Evolutionary conservation across 257 asterid species (phyloP).

Genomic region (Ilex aquifolium): DNA sequence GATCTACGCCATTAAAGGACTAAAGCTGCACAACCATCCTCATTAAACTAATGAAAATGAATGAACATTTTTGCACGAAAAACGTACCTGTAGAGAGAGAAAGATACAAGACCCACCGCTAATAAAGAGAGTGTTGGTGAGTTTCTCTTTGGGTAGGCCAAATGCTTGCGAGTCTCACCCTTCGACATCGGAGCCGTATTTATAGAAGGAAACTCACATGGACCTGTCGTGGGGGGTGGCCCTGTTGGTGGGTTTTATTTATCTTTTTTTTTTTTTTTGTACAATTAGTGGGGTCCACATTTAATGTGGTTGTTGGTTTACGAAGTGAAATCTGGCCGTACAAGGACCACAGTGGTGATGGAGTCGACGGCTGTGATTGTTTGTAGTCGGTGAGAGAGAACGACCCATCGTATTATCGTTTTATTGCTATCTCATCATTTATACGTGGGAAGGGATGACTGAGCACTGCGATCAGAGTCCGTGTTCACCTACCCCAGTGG

Average conservation of each 20-base stretch:
- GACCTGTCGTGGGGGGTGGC: slow-evolving; percentile 1
- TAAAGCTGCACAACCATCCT: no score
- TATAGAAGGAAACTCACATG: slow-evolving; percentile 11
- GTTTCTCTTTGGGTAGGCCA: slow-evolving; percentile 10
- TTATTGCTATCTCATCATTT: no score
- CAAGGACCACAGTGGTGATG: neutral
- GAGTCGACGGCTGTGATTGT: slow-evolving; percentile 9
- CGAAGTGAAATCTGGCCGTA: neutral
- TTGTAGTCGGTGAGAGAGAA: slow-evolving; percentile 11
- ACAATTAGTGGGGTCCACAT: neutral
- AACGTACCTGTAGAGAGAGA: slow-evolving; percentile 13
- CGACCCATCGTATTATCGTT: no score
- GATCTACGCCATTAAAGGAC: no score
- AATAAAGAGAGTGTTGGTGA: slow-evolving; percentile 5
- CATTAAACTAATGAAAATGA: no score
- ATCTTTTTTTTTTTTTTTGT: neutral
- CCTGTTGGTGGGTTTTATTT: neutral
- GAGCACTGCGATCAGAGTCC: no score
- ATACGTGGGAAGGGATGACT: no score
- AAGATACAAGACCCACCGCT: neutral
- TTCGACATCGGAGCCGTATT: slow-evolving; percentile 7
- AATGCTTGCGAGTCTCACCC: slow-evolving; percentile 21
- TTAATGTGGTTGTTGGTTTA: neutral
- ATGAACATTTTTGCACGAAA: no score
- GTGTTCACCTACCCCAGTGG: no score